Base-by-base conservation (phyloP, 2,329 filamentous ascomycete species). In the Hypoxylon sp. region DNA sequence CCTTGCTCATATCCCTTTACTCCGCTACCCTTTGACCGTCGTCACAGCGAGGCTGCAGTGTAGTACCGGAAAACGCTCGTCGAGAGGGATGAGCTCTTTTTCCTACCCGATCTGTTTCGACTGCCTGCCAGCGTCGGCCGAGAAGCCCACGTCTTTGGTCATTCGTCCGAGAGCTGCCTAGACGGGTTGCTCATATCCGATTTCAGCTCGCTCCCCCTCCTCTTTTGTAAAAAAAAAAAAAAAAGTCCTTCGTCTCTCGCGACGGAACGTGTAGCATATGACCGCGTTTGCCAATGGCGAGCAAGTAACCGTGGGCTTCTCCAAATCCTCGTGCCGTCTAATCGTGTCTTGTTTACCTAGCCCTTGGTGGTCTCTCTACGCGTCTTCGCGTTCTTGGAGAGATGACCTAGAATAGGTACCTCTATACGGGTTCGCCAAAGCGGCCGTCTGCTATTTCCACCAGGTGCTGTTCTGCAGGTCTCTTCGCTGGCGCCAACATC, bases 351-450 rank as follows among this genome's bases (percentile, higher is more conserved):
- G 6, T 58, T 33, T 49, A 45, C 45, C 49, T 15, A 18, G n/a
- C n/a, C n/a, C n/a, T n/a, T n/a, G n/a, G n/a, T n/a, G n/a, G n/a
- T 29, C 26, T 29, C 31, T 43, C 31, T 49, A 49, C 48, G 40
- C 55, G 48, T 58, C 45, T 58, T 53, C 55, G 55, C 45, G 48
- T 35, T 11, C 20, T 27, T 21, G 21, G 45, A n/a, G 31, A 9
- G 23, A 11, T 11, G 11, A 11, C 26, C 26, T 29, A 6, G 26
- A 29, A 11, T 29, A 29, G 26, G 26, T 29, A 29, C 11, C 26
- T 11, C 21, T 23, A 3, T 21, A 21, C 35, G 17, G 29, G n/a
- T 9, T 35, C 6, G 18, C 31, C 31, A 35, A 35, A 8, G n/a
- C n/a, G n/a, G n/a, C n/a, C 31, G 15, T 18, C 17, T 35, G 31